Base-by-base conservation (phyloP, 2,329 filamentous ascomycete genomes). In the Colletotrichum euphorbiae region DNA sequence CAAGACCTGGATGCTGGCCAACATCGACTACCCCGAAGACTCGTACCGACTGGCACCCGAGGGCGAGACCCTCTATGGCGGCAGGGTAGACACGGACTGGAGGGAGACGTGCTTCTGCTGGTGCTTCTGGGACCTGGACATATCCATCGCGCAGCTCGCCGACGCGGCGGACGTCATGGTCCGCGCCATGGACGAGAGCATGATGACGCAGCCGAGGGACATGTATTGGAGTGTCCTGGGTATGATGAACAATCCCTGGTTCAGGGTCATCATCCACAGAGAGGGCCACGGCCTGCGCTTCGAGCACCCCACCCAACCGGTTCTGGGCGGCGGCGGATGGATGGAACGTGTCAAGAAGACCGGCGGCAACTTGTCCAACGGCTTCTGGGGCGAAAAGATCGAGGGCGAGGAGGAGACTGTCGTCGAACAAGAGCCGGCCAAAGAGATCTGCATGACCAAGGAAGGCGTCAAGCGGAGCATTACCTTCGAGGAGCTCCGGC, bases 201-300 rank as follows among this genome's bases (percentile, higher is more conserved):
- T 97, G 88, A 93, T 92, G 78, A 83, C 93, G 0, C 93, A 97
- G 76, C 94, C 94, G 4, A 86, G 93, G 69, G 94, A 98, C 74
- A 96, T 97, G 93, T 97, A 97, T 80, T 98, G 94, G 94, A 94
- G 89, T 69, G 93, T 97, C 2, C 81, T 97, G 43, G 94, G 94
- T 0, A 98, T 98, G 94, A 97, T 98, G 94, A 97, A 97, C 80
- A 97, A 97, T 73, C 92, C 93, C 0, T 98, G 94, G 94, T 98
- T 91, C 77, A 86, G 94, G 5, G 87, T 98, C 1, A 88, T 90
- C 2, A 91, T 98, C 62, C 87, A 89, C 59, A 90, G 89, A 63
- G 90, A 94, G 68, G 84, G 83, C 0, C 67, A 74, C 48, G 79
- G 75, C 7, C 79, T 97, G 46, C 85, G 88, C 6, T 98, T 98